Base-by-base conservation (phyloP, 2,329 filamentous ascomycete species). In the Penicillium psychrosexuale region DNA sequence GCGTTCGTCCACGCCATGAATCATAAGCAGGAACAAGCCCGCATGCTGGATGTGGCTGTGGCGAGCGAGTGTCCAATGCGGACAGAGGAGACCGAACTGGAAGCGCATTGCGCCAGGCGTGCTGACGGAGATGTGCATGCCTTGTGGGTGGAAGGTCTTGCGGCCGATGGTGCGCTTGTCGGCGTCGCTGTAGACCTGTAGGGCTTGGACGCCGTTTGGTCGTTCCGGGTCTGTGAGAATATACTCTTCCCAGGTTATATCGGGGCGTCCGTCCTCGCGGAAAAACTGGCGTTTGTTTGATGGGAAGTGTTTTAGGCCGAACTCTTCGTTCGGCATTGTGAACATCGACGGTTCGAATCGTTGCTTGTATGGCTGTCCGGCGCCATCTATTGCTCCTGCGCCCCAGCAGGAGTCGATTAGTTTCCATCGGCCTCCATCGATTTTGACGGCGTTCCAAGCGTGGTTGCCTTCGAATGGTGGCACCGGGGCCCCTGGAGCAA, bases 371-470 rank as follows among this genome's bases (percentile, higher is more conserved):
- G 78, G 72, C 53, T 81, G 74, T 15, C 77, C 78, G 67, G 71
- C 57, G 1, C 77, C 78, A 40, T 79, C 73, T 8, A 96, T 74
- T 58, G 84, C 78, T 2, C 93, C 93, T 0, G 93, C 90, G 37
- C 94, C 94, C 94, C 94, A 99, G 69, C 93, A 97, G 0, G 88
- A 75, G 67, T 99, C 94, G 46, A 97, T 76, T 1, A 97, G 81
- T 73, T 97, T 96, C 93, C 93, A 97, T 61, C 85, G 83, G 2
- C 90, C 90, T 27, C 86, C 83, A 65, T 97, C 93, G 55, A 97
- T 91, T 48, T 85, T 82, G 7, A 97, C 90, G 0, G 89, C 92
- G 67, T 96, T 97, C 94, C 94, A 97, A 0, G 94, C 93, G 72
- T 97, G 93, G 1, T 84, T 80, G 0, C 82, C 75, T 49, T 86